Evolutionary conservation across 768 basidiomycete species (phyloP).

Genomic region (Pleurotus salmoneostramineus): DNA sequence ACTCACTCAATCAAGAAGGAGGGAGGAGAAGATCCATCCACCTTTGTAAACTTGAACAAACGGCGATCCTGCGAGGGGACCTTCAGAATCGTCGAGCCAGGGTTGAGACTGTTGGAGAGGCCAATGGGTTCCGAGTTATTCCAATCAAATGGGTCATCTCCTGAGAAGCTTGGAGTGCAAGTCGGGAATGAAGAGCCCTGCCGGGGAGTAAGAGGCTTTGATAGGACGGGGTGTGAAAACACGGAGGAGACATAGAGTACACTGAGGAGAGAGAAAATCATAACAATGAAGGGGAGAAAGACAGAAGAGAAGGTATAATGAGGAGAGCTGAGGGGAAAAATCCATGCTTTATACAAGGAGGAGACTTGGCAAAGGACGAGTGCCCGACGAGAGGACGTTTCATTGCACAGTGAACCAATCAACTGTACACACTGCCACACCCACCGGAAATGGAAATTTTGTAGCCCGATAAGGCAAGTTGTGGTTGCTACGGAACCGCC

Average conservation of each 20-base stretch:
- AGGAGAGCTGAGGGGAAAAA: no score
- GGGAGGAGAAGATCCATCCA: neutral
- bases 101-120: neutral
- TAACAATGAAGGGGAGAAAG: neutral
- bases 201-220: neutral
- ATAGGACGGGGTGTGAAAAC: neutral
- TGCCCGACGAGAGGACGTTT: neutral
- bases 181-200: neutral
- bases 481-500: neutral
- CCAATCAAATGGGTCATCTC: conserved; percentile 1
- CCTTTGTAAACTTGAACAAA: neutral
- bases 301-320: neutral
- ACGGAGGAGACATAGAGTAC: neutral
- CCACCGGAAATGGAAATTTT: neutral
- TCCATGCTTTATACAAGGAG: no score
- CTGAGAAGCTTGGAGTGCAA: neutral
- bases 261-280: neutral
- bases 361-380: no score
- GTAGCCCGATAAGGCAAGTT: neutral
- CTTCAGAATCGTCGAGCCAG: neutral
- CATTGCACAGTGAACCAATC: neutral
- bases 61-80: neutral
- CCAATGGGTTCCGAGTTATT: conserved; percentile 6
- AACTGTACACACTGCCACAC: neutral
- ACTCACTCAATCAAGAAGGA: neutral